Conservation (phyloP, 352 stramenopile genomes). For the Thalassiosira livingstoniorum region DNA sequence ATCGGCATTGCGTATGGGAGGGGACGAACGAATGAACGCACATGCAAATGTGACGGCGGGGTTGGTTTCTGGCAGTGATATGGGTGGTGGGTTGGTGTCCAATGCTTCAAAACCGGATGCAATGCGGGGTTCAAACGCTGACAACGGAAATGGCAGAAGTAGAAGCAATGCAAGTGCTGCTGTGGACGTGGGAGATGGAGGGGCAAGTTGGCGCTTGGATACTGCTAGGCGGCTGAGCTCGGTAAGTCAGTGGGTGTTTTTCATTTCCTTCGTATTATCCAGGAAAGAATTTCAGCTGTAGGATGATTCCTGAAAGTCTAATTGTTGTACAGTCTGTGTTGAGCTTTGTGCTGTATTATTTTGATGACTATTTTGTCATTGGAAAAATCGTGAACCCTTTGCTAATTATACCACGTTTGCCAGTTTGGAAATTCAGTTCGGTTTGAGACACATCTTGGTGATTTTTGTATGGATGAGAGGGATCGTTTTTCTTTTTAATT, state of each 20-base stretch:
- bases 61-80: not conserved
- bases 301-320: too few species aligned
- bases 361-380: too few species aligned
- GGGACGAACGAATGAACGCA: not conserved
- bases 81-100: not conserved
- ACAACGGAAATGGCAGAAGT: not conserved
- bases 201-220: constrained; percentile 46
- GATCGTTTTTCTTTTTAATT: too few species aligned
- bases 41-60: not conserved
- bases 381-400: too few species aligned
- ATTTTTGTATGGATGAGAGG: too few species aligned
- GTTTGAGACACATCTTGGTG: too few species aligned
- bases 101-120: not conserved
- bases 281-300: too few species aligned
- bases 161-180: not conserved
- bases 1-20: constrained; percentile 54
- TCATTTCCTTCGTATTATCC: too few species aligned
- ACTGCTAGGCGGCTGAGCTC: constrained; percentile 47
- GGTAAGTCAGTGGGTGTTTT: constrained; percentile 49
- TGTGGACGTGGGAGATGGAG: not conserved
- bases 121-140: not conserved
- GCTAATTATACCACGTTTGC: too few species aligned
- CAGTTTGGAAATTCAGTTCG: too few species aligned
- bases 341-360: too few species aligned
- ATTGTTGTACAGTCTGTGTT: too few species aligned